phyloP scores from a whole-genome alignment of 2,329 filamentous ascomycete species.

The Cyphellophora attinorum region DNA sequence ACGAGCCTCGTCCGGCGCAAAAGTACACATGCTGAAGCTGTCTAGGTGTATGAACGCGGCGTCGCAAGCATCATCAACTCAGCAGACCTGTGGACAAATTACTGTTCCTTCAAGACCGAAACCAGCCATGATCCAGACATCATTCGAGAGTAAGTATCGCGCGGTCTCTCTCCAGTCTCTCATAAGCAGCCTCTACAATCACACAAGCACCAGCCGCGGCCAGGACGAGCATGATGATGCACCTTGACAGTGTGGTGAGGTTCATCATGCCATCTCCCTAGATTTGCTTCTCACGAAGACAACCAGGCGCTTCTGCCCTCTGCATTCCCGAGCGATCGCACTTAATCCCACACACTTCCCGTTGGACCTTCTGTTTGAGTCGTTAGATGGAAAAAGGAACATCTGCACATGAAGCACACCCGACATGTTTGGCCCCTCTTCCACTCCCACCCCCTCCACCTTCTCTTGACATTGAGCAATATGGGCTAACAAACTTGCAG shows the following conservation, averaged over 20 bases:
- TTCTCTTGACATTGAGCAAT: constrained; percentile 14
- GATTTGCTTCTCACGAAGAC: constrained; percentile 42
- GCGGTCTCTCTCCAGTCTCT: constrained; percentile 58
- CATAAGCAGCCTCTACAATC: constrained; percentile 25
- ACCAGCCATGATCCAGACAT: constrained; percentile 89
- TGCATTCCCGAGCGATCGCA: constrained; percentile 1
- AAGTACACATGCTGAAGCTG: constrained; percentile 7
- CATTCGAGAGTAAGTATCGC: constrained; percentile 97
- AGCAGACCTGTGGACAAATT: constrained; percentile 94
- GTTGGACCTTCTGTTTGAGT: neutral
- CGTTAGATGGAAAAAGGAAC: constrained; percentile 6
- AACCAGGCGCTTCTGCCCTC: constrained; percentile 33
- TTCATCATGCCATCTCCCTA: constrained; percentile 31
- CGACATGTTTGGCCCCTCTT: constrained; percentile 38
- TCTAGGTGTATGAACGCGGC: constrained; percentile 84
- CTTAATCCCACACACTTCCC: neutral
- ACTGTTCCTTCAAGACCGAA: constrained; percentile 96
- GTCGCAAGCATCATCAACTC: constrained; percentile 88
- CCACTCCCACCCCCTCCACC: constrained; percentile 24
- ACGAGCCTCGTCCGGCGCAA: constrained; percentile 20
- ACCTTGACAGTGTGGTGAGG: constrained; percentile 50
- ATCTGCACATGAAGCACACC: constrained; percentile 21
- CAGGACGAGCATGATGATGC: constrained; percentile 24
- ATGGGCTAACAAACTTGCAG: constrained; percentile 47
- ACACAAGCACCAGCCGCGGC: constrained; percentile 25